Base-by-base conservation (phyloP, 1,284 basidiomycete genomes). In the Irpex lacteus region DNA sequence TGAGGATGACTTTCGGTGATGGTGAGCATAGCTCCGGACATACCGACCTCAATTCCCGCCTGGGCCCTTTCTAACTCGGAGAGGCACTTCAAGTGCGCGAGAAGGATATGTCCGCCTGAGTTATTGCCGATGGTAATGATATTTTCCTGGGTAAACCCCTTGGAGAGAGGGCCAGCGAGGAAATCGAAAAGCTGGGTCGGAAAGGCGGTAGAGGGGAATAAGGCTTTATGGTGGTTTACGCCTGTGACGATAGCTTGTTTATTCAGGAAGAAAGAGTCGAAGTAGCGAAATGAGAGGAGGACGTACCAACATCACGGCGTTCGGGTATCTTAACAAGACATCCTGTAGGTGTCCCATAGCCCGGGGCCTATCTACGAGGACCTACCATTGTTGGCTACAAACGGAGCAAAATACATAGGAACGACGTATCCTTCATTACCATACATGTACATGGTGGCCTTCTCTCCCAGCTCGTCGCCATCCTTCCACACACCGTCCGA, bases 341-440 rank as follows among this genome's bases (percentile, higher is more conserved):
- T 55, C 59, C 34, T 66, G 65, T 3, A 62, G 65, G 40, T 66
- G 62, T 9, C 65, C 65, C 65, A 61, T 66, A 7, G 63, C 62
- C 62, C 62, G 61, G n/a, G 65, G 63, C 5, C 59, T 66, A 19
- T 21, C 32, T 38, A 53, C 19, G n/a, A 36, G 34, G 8, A 18
- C 4, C 9, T 11, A 13, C 18, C 55, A 5, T 8, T 57, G 15
- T 11, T 54, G 8, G 9, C 11, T 13, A 6, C 52, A 8, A 5
- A 54, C 19, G 15, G 26, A 15, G 4, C 15, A 53, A 9, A 61
- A 40, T 19, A 60, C 34, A 57, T 36, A 13, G 18, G 34, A 11
- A 47, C 7, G 2, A 40, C 64, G 59, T 44, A 66, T 54, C 65
- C 65, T 26, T 62, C 59, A 32, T 59, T 59, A 15, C 58, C 47